phyloP scores from a whole-genome alignment of 2,329 filamentous ascomycete species.

The Pseudogymnoascus sp. region DNA sequence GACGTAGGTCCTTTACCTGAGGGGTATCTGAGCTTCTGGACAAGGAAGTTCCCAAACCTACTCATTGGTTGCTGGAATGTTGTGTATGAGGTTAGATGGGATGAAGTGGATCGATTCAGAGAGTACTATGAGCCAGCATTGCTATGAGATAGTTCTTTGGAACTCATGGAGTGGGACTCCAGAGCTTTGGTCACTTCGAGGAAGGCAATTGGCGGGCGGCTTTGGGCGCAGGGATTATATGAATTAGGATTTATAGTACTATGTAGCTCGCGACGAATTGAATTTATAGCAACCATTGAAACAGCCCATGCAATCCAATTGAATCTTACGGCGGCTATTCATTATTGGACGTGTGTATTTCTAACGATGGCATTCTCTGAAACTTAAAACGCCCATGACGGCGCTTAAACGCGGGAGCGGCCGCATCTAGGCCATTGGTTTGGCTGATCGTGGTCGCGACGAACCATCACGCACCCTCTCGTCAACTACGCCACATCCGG shows the following conservation, averaged over 20 bases:
- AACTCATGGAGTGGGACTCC: not conserved
- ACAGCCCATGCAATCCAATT: not conserved
- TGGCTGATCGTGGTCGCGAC: conserved; percentile 7
- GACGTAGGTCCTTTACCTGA: conserved; percentile 58
- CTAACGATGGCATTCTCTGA: not conserved
- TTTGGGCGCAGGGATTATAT: not conserved
- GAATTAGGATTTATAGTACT: not conserved
- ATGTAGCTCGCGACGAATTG: not conserved
- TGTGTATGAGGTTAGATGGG: conserved; percentile 49
- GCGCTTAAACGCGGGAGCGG: conserved; percentile 10
- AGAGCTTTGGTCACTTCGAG: not conserved
- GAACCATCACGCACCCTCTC: not conserved
- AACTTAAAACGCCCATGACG: conserved; percentile 7
- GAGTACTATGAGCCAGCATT: conserved; percentile 57
- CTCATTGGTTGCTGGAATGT: conserved; percentile 61
- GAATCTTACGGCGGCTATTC: not conserved
- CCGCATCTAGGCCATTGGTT: not conserved
- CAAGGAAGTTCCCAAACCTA: conserved; percentile 57
- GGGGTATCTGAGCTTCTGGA: conserved; percentile 65
- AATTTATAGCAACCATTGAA: not conserved
- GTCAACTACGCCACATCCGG: conserved; percentile 6
- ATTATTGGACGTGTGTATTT: not conserved
- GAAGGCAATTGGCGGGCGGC: not conserved
- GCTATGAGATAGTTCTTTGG: not conserved
- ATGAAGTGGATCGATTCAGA: conserved; percentile 52